phyloP scores from a whole-genome alignment of 164 flowering plant species.

The Stephania japonica region DNA sequence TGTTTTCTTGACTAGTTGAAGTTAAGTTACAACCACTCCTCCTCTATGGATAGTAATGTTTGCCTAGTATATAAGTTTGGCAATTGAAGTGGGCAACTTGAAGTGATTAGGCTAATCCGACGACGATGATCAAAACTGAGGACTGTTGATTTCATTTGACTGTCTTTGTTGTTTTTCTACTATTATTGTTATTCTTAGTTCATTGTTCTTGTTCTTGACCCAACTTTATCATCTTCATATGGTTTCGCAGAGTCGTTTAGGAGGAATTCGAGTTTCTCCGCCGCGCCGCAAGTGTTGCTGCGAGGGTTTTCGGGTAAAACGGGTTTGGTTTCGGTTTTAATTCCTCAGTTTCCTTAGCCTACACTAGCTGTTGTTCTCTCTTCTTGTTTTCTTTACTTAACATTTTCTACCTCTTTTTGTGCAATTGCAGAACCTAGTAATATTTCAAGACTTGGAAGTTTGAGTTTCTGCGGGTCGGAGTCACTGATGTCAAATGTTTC shows the following conservation, averaged over 20 bases:
- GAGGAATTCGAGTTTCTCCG: constrained; percentile 9
- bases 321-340: background rate
- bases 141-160: no score
- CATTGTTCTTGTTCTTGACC: background rate
- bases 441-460: constrained; percentile 17
- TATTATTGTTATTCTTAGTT: background rate
- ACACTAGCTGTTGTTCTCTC: no score
- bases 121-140: background rate
- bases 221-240: constrained; percentile 5
- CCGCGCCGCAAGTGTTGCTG: constrained; percentile 4
- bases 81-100: background rate
- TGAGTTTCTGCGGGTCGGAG: constrained; percentile 15
- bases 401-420: background rate
- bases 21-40: background rate
- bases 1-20: background rate
- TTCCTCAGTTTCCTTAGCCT: background rate
- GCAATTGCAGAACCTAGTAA: constrained; percentile 26
- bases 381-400: background rate
- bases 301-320: constrained; percentile 18
- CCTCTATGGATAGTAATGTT: background rate
- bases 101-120: background rate
- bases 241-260: constrained; percentile 9
- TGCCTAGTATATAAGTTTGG: background rate
- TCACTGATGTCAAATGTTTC: constrained; percentile 24
- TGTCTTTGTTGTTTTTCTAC: no score